Conservation (phyloP, 176 grass and related monocot genomes). For the Oryza longistaminata region DNA sequence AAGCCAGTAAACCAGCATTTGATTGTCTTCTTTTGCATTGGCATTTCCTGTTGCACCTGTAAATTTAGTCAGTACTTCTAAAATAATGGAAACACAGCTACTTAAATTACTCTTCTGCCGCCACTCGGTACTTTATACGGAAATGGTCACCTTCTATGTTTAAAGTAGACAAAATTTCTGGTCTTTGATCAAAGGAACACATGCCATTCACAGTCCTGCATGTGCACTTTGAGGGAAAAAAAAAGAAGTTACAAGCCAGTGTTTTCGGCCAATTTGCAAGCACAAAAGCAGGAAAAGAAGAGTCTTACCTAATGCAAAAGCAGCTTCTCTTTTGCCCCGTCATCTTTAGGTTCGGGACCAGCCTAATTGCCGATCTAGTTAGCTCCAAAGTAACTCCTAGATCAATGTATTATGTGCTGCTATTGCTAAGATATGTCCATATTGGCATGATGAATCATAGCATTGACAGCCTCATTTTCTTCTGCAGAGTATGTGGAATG, state of each 20-base stretch:
- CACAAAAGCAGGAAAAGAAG: conserved; percentile 43
- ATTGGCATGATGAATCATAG: conserved; percentile 44
- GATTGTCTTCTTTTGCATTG: conserved; percentile 2
- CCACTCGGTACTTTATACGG: background rate
- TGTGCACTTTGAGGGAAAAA: conserved; percentile 28
- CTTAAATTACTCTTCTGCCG: background rate
- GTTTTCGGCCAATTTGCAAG: conserved; percentile 45
- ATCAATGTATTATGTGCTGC: background rate
- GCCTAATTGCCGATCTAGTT: background rate
- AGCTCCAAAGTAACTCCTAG: conserved; percentile 20
- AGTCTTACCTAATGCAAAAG: conserved; percentile 43
- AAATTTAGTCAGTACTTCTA: background rate
- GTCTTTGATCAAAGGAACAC: background rate
- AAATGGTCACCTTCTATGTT: conserved; percentile 1
- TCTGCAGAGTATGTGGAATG: conserved; percentile 88
- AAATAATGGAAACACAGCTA: conserved; percentile 3
- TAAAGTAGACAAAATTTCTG: background rate
- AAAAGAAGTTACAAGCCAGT: conserved; percentile 43
- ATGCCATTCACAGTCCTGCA: conserved; percentile 32
- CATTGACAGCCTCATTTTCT: conserved; percentile 61
- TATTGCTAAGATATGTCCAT: conserved; percentile 46
- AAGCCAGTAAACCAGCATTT: background rate
- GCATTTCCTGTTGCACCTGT: conserved; percentile 11
- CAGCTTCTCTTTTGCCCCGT: conserved; percentile 24
- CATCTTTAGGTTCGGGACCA: conserved; percentile 20